Base-by-base conservation (phyloP, 2,329 filamentous ascomycete species). In the Sporothrix protearum region DNA sequence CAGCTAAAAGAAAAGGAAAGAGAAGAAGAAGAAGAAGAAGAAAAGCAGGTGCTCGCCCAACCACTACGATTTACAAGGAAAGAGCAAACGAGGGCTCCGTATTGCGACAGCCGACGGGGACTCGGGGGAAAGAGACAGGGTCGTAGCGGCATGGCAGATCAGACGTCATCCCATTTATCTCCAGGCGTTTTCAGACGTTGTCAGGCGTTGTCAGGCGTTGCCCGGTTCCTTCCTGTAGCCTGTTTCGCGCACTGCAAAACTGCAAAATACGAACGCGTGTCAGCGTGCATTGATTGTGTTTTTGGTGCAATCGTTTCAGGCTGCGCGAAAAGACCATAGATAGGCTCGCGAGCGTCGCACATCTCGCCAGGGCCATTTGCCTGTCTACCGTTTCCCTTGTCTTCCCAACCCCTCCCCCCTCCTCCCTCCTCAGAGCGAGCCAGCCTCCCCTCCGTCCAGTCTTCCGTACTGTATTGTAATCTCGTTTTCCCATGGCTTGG, bases 81-180 rank as follows among this genome's bases (percentile, higher is more conserved):
- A 39, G 63, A 66, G 42, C 63, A 36, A 66, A 10, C 10, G 39
- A 19, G 42, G 16, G 42, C 42, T 47, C 42, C 14, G 14, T 47
- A 47, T 33, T 68, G 28, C n/a, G 39, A 68, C 64, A 57, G 10
- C 45, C 53, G 22, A 28, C 22, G 59, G 28, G 42, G 39, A 9
- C 7, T 42, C 51, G 51, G 10, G 9, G 28, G 30, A 30, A 39
- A 36, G 12, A 19, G 53, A 33, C 28, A 33, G 59, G 30, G 55
- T 25, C 39, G 61, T 39, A 47, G 36, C 42, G 25, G 39, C 55
- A 63, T 28, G 63, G 55, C n/a, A 61, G 45, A 71, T 45, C 69
- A 71, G 69, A 67, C 69, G 61, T 67, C 69, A 71, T 71, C 61
- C 53, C 69, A 57, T 59, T 49, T 33, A 33, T 47, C 16, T 55